Conservation (phyloP, 345 rosid species). For the Cardiospermum halicacabum region DNA sequence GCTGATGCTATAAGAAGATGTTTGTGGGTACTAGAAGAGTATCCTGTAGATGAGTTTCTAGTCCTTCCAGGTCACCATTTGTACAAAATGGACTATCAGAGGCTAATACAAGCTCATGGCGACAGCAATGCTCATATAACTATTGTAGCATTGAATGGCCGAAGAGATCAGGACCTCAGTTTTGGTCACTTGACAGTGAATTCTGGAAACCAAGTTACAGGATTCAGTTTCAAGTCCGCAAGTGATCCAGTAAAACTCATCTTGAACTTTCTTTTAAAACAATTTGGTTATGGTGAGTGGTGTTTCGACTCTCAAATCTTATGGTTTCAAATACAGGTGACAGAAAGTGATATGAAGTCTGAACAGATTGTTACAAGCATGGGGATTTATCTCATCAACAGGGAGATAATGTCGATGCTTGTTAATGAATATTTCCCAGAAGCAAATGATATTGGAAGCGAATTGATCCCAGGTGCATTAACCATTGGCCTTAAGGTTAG, state of each 20-base stretch:
- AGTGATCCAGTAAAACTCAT: constrained; percentile 15
- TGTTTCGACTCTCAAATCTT: not conserved
- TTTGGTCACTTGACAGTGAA: constrained; percentile 51
- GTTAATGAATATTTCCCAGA: constrained; percentile 41
- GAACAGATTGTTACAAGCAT: constrained; percentile 34
- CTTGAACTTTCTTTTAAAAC: too few relatives aligned
- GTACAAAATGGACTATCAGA: constrained; percentile 79
- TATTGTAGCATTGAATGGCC: constrained; percentile 40
- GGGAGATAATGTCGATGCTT: constrained; percentile 52
- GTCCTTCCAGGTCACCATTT: constrained; percentile 86
- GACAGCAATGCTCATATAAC: constrained; percentile 55
- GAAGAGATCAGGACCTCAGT: constrained; percentile 40
- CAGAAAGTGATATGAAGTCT: constrained; percentile 18
- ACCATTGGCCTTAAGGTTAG: constrained; percentile 71
- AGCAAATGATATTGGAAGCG: constrained; percentile 54
- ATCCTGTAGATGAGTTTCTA: constrained; percentile 61
- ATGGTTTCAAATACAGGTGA: constrained; percentile 33
- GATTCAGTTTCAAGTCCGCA: constrained; percentile 28
- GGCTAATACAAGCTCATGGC: constrained; percentile 50
- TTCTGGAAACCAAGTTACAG: constrained; percentile 38
- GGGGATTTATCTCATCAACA: constrained; percentile 69
- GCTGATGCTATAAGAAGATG: constrained; percentile 92
- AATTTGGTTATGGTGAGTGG: not conserved
- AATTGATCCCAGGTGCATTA: constrained; percentile 61
- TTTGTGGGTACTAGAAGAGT: constrained; percentile 75